These are phyloP conservation scores for Bacidia gigantensis DNA, from an alignment of 495 filamentous ascomycete species.

Conservation along the genomic window DNA sequence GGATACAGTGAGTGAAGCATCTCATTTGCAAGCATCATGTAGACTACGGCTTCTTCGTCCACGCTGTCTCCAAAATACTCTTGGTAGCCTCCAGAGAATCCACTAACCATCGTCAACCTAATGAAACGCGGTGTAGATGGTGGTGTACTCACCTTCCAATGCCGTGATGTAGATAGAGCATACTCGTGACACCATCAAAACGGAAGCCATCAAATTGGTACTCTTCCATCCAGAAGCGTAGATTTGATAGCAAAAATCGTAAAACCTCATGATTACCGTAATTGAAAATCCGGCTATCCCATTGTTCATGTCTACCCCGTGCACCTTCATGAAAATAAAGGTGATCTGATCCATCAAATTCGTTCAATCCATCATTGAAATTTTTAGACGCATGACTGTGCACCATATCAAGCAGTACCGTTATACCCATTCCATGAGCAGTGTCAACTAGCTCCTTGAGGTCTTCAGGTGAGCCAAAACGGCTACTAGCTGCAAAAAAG, in stretches of 20 bases:
- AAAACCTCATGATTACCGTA: conserved; percentile 91
- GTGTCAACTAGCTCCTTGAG: conserved; percentile 94
- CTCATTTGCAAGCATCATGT: conserved; percentile 93
- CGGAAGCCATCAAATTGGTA: conserved; percentile 94
- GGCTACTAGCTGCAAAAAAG: conserved; percentile 95
- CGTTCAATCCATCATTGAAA: conserved; percentile 80
- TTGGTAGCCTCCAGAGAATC: conserved; percentile 96
- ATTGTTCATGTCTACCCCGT: conserved; percentile 77
- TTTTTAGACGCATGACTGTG: conserved; percentile 98
- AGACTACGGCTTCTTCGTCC: conserved; percentile 92
- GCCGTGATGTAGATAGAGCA: conserved; percentile 91
- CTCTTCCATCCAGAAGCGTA: conserved; percentile 99
- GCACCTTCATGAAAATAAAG: conserved; percentile 84
- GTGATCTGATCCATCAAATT: conserved; percentile 89
- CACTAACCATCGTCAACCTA: conserved; percentile 37
- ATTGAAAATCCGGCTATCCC: conserved; percentile 96
- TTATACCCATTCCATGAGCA: conserved; percentile 78
- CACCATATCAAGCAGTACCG: conserved; percentile 90
- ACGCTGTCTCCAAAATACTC: conserved; percentile 90
- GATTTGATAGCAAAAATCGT: conserved; percentile 84
- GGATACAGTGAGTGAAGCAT: conserved; percentile 86
- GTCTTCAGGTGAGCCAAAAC: conserved; percentile 88
- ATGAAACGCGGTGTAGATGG: background rate
- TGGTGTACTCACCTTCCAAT: conserved; percentile 76
- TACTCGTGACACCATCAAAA: conserved; percentile 96